A percentile compares a stretch with the other conserved stretches of the same genome.
Evolutionary conservation across 1,139 yeast species (phyloP).

Genomic region (Scheffersomyces titani): DNA sequence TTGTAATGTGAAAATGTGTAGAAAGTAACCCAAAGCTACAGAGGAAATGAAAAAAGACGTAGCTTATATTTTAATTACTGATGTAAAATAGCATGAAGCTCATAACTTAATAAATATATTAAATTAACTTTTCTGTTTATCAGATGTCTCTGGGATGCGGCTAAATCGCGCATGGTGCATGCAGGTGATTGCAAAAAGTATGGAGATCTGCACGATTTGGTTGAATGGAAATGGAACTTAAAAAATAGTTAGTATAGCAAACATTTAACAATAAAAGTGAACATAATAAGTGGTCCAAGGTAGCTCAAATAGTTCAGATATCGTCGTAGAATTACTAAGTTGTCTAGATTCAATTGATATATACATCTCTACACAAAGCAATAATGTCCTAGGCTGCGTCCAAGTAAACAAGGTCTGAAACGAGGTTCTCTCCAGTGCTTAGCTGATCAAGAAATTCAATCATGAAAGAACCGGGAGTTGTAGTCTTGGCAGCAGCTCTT

Average conservation of each 20-base stretch:
- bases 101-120: neutral
- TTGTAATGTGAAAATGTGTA: neutral
- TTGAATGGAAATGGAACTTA: too few species aligned
- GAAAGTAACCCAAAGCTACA: neutral
- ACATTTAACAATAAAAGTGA: too few species aligned
- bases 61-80: neutral
- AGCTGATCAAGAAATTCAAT: conserved; percentile 48
- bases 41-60: neutral
- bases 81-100: neutral
- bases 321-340: too few species aligned
- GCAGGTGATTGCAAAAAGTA: neutral
- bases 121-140: neutral
- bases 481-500: conserved; percentile 41
- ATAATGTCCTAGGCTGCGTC: too few species aligned
- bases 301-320: too few species aligned
- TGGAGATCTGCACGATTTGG: neutral
- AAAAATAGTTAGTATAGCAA: too few species aligned
- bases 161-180: neutral
- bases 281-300: too few species aligned
- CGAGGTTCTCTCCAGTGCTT: neutral
- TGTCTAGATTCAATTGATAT: conserved; percentile 9
- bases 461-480: conserved; percentile 56
- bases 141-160: neutral
- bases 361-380: too few species aligned
- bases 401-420: too few species aligned